A percentile compares a stretch with the other conserved stretches of the same genome.
phyloP scores from a whole-genome alignment of 2,329 filamentous ascomycete genomes.

The Phialocephala subalpina region DNA sequence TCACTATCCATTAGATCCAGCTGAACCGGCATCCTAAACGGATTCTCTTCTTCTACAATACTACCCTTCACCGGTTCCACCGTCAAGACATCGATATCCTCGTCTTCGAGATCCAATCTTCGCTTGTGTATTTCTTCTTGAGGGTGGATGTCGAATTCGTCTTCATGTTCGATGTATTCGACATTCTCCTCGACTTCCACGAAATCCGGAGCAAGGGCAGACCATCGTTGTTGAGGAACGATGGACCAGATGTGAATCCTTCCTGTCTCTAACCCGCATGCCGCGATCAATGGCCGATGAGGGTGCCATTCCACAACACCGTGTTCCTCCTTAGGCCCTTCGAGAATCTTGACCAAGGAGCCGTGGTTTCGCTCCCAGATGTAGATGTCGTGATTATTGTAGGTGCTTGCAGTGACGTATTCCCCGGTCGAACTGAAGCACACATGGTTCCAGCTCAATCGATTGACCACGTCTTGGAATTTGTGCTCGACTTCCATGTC shows the following conservation, averaged over 20 bases:
- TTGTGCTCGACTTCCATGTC: slow-evolving; percentile 95
- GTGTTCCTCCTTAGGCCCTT: slow-evolving; percentile 95
- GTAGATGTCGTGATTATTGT: slow-evolving; percentile 98
- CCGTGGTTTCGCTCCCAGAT: slow-evolving; percentile 96
- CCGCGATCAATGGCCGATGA: slow-evolving; percentile 83
- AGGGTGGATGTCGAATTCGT: slow-evolving; percentile 98
- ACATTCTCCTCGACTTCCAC: slow-evolving; percentile 98
- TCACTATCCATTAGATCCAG: slow-evolving; percentile 93
- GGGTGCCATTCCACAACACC: slow-evolving; percentile 99
- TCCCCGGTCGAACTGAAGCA: slow-evolving; percentile 94
- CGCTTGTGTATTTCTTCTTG: slow-evolving; percentile 94
- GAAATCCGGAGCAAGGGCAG: slow-evolving; percentile 94
- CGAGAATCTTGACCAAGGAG: slow-evolving; percentile 94
- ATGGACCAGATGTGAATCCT: slow-evolving; percentile 97
- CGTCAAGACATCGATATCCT: slow-evolving; percentile 89
- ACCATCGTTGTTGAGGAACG: slow-evolving; percentile 95
- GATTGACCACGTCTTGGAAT: slow-evolving; percentile 97
- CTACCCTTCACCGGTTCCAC: slow-evolving; percentile 72
- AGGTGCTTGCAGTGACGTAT: slow-evolving; percentile 95
- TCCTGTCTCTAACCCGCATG: slow-evolving; percentile 91
- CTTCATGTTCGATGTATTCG: slow-evolving; percentile 93
- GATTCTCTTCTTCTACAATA: slow-evolving; percentile 60
- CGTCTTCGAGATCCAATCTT: slow-evolving; percentile 89
- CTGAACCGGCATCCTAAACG: slow-evolving; percentile 93
- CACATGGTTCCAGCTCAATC: slow-evolving; percentile 95